Conservation (phyloP, 2,329 filamentous ascomycete species). For the Penicillium sp. region DNA sequence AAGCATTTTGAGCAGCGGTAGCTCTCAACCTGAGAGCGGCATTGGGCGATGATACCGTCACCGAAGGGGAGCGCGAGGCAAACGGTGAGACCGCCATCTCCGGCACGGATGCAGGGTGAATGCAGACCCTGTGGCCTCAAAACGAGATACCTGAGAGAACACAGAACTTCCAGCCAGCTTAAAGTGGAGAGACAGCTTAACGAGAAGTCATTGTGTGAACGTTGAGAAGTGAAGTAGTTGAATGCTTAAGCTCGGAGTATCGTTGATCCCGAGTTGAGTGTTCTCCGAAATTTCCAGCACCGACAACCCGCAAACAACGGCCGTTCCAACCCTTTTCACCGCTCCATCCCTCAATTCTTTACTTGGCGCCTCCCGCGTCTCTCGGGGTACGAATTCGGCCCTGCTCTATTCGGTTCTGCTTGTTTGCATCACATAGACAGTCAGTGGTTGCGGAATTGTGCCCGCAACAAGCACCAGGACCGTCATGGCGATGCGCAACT, state of each 20-base stretch:
- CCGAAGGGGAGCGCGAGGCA: constrained; percentile 35
- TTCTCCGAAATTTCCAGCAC: constrained; percentile 28
- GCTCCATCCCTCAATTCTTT: neutral
- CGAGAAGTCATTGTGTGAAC: neutral
- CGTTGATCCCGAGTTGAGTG: constrained; percentile 27
- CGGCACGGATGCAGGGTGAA: constrained; percentile 2
- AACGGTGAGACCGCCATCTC: constrained; percentile 44
- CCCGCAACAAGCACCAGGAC: constrained; percentile 2
- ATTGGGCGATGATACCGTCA: constrained; percentile 29
- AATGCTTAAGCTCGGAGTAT: constrained; percentile 15
- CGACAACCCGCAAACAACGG: constrained; percentile 4
- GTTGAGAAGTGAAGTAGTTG: neutral
- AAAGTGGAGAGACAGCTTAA: neutral
- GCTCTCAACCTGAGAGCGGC: constrained; percentile 33
- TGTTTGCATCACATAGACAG: neutral
- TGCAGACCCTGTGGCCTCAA: neutral
- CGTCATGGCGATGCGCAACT: constrained; percentile 30
- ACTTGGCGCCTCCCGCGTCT: neutral
- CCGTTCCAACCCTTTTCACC: constrained; percentile 3
- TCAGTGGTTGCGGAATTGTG: constrained; percentile 1
- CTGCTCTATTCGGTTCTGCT: neutral
- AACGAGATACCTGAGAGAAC: neutral
- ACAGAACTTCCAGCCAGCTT: neutral
- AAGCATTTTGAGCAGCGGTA: constrained; percentile 28
- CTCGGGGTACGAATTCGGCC: no score